Percentiles rank a stretch among this genome's conserved stretches.
phyloP scores from a whole-genome alignment of 345 rosid species.

The Aquilaria yunnanensis region DNA sequence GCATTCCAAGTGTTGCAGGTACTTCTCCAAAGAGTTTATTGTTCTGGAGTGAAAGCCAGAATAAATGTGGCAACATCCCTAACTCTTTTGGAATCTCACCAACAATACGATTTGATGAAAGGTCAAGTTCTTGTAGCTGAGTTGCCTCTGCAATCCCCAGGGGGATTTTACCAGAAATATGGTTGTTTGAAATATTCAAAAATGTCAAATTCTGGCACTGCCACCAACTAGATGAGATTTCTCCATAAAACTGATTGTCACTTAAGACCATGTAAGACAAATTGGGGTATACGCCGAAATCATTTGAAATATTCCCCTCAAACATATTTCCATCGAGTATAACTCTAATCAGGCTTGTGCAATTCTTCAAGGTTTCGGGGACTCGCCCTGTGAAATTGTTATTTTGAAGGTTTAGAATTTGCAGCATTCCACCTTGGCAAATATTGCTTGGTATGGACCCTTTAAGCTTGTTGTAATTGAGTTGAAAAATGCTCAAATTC shows the following conservation, averaged over 20 bases:
- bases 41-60: slow-evolving; percentile 9
- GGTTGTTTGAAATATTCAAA: no score
- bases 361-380: no score
- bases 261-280: slow-evolving; percentile 28
- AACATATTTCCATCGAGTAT: slow-evolving; percentile 23
- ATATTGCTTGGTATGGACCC: no score
- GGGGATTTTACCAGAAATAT: no score
- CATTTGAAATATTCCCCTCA: slow-evolving; percentile 17
- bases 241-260: slow-evolving; percentile 24
- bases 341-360: slow-evolving; percentile 15
- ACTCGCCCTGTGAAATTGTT: no score
- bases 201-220: no score
- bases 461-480: no score
- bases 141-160: slow-evolving; percentile 6
- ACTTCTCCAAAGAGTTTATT: slow-evolving; percentile 22
- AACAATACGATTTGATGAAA: slow-evolving; percentile 19
- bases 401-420: no score
- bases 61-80: slow-evolving; percentile 15
- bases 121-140: slow-evolving; percentile 17
- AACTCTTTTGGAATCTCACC: slow-evolving; percentile 20
- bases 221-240: neutral
- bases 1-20: slow-evolving; percentile 11
- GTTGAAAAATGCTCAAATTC: no score
- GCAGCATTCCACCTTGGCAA: no score
- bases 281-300: slow-evolving; percentile 27